Percentiles rank a stretch among this genome's conserved stretches.
Evolutionary conservation across 2,329 filamentous ascomycete species (phyloP).

Genomic region (Hymenoscyphus occultus): DNA sequence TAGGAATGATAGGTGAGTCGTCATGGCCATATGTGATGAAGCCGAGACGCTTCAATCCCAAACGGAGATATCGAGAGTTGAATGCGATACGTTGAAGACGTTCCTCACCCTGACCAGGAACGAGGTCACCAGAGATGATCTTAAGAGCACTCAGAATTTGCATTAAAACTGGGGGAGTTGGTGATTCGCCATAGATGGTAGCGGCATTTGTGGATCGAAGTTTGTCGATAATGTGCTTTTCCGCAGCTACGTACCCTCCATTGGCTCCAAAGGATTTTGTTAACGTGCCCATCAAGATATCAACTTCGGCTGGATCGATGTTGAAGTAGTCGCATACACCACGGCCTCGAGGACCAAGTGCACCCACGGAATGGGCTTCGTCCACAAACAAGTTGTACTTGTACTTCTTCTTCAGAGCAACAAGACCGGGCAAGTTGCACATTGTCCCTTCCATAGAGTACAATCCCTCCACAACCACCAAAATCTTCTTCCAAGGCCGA

Average conservation of each 20-base stretch:
- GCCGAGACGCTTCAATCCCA: constrained; percentile 93
- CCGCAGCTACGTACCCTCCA: constrained; percentile 88
- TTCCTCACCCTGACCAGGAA: constrained; percentile 90
- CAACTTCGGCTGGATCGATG: constrained; percentile 81
- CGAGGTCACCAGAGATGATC: constrained; percentile 84
- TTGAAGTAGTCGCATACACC: constrained; percentile 98
- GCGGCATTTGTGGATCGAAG: constrained; percentile 82
- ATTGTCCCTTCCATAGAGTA: constrained; percentile 99
- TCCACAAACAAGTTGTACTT: constrained; percentile 96
- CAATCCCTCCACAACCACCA: constrained; percentile 92
- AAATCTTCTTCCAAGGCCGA: constrained; percentile 97
- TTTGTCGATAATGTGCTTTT: constrained; percentile 90
- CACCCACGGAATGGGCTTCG: constrained; percentile 94
- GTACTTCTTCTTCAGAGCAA: constrained; percentile 89
- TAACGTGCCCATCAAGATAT: constrained; percentile 96
- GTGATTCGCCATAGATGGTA: constrained; percentile 82
- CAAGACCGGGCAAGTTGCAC: constrained; percentile 89
- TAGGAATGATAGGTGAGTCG: constrained; percentile 92
- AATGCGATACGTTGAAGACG: constrained; percentile 93
- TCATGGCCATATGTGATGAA: constrained; percentile 97
- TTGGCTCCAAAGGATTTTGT: constrained; percentile 99
- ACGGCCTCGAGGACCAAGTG: constrained; percentile 80
- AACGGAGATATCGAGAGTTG: constrained; percentile 96
- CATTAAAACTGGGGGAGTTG: constrained; percentile 80
- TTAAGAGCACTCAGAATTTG: constrained; percentile 86